These are phyloP conservation scores for Phellinidium pouzarii DNA, from an alignment of 1,284 basidiomycete species.

Conservation along the genomic window DNA sequence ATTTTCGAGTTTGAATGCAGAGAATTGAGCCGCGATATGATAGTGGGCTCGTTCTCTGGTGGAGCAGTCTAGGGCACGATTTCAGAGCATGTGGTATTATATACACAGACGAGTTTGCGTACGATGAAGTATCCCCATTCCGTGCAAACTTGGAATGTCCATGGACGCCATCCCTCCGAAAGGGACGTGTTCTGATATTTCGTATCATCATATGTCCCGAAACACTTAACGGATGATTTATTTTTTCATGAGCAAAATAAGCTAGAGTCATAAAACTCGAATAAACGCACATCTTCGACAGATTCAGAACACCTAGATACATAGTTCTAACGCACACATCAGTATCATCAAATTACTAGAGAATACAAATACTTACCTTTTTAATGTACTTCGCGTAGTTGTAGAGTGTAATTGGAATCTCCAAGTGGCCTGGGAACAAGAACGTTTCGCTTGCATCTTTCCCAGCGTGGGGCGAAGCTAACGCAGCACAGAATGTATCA, in stretches of 20 bases:
- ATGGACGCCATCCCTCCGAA: slow-evolving; percentile 74
- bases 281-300: slow-evolving; percentile 50
- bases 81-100: background rate
- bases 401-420: slow-evolving; percentile 50
- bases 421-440: slow-evolving; percentile 35
- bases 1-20: slow-evolving; percentile 76
- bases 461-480: slow-evolving; percentile 44
- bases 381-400: slow-evolving; percentile 78
- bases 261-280: slow-evolving; percentile 6
- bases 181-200: slow-evolving; percentile 59
- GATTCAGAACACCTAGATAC: slow-evolving; percentile 55
- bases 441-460: slow-evolving; percentile 33
- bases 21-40: slow-evolving; percentile 70
- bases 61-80: slow-evolving; percentile 51
- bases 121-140: slow-evolving; percentile 92
- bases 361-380: slow-evolving; percentile 35
- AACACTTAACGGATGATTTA: slow-evolving; percentile 55
- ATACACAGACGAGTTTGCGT: slow-evolving; percentile 18
- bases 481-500: slow-evolving; percentile 64
- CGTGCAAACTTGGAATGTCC: slow-evolving; percentile 90
- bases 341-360: background rate
- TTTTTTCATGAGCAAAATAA: background rate
- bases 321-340: slow-evolving; percentile 39
- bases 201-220: slow-evolving; percentile 71
- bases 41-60: slow-evolving; percentile 53